phyloP scores from a whole-genome alignment of 345 rosid species.

The Mercurialis annua region DNA sequence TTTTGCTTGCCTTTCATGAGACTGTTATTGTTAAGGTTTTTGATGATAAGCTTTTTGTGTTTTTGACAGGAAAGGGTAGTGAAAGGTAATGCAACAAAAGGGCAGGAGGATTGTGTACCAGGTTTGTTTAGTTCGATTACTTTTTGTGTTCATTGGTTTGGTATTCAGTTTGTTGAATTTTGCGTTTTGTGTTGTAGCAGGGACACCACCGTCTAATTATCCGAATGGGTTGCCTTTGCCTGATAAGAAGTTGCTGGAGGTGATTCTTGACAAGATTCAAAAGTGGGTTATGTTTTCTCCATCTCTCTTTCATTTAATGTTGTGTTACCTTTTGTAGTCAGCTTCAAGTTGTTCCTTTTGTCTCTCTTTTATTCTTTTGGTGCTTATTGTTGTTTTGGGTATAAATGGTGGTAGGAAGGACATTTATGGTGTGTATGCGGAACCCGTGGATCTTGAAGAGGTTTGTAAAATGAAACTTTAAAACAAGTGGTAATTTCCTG shows the following conservation, averaged over 20 bases:
- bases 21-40: not conserved
- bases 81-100: constrained; percentile 28
- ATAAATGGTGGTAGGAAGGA: constrained; percentile 73
- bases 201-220: constrained; percentile 42
- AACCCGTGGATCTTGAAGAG: constrained; percentile 96
- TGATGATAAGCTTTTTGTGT: constrained; percentile 17
- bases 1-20: constrained; percentile 3
- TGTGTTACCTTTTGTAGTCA: constrained; percentile 21
- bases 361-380: too few species aligned
- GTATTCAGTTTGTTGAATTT: constrained; percentile 6
- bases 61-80: constrained; percentile 56
- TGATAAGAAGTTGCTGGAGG: constrained; percentile 72
- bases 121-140: constrained; percentile 33
- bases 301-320: not conserved
- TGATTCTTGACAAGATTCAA: constrained; percentile 90
- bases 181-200: constrained; percentile 37
- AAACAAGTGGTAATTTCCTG: constrained; percentile 1
- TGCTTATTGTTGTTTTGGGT: constrained; percentile 18
- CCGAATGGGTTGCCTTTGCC: constrained; percentile 43
- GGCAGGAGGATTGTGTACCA: constrained; percentile 45
- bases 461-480: constrained; percentile 31
- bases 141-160: constrained; percentile 44
- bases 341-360: too few species aligned
- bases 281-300: constrained; percentile 45
- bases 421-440: constrained; percentile 87